phyloP scores from a whole-genome alignment of 306 rosid genomes.

The Betula pendula region DNA sequence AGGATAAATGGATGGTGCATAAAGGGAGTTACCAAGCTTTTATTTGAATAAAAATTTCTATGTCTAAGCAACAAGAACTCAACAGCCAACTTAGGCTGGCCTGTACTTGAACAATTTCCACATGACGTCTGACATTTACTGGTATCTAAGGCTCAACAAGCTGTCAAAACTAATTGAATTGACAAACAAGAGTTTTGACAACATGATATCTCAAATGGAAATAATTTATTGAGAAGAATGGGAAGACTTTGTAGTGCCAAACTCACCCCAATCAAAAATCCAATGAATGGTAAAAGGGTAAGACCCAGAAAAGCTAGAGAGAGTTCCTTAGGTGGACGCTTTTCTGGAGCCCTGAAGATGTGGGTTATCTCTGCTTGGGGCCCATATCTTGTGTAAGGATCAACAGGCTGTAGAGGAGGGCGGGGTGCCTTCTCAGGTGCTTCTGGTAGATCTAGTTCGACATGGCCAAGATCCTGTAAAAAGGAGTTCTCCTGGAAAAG shows the following conservation, averaged over 20 bases:
- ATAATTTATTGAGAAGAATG: constrained; percentile 11
- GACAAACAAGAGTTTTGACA: background rate
- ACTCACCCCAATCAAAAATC: constrained; percentile 91
- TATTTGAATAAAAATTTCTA: background rate
- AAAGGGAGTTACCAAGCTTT: background rate
- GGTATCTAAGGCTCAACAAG: background rate
- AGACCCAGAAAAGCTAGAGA: constrained; percentile 84
- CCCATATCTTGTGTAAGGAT: constrained; percentile 75
- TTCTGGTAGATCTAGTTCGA: constrained; percentile 93
- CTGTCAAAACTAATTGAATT: background rate
- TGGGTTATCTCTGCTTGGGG: constrained; percentile 88
- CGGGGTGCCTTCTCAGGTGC: constrained; percentile 89
- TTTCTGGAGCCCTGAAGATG: constrained; percentile 88
- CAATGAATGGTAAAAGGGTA: constrained; percentile 69
- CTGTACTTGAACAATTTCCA: background rate
- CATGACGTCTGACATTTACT: background rate
- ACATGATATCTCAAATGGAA: background rate
- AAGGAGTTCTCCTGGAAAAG: constrained; percentile 89
- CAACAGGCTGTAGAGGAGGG: constrained; percentile 69
- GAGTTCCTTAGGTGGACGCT: constrained; percentile 80
- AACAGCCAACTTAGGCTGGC: constrained; percentile 3
- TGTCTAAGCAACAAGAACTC: background rate
- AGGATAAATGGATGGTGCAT: background rate
- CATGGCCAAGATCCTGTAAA: constrained; percentile 62
- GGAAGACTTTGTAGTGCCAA: background rate